Evolutionary conservation across 2,329 filamentous ascomycete genomes (phyloP), one percentile per base, ranked within the genome.

Genomic region (Hymenoscyphus albidus): DNA sequence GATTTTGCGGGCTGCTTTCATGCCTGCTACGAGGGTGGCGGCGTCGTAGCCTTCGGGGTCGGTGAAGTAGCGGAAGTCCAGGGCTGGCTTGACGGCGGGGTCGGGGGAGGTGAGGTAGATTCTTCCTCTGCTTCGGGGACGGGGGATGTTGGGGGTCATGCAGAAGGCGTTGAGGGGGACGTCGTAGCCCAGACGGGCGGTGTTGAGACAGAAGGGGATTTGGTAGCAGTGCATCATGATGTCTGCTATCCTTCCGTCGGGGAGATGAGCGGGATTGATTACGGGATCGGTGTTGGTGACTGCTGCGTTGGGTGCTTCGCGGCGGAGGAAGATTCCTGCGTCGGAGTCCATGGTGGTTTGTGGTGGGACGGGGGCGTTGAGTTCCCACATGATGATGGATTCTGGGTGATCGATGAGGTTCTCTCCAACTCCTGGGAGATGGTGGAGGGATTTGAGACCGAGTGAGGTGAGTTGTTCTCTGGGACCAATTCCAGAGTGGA

Each of bases 171-270:
- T 82, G 64, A 79, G 75, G 3, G 78, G 76, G 1, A 70, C 72
- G 35, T 74, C 72, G 74, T 88, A 96, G 70, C 92, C 92, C 12
- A 97, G 83, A 51, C 91, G 88, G 63, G 84, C 80, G 1, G 92
- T 97, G 83, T 96, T 96, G 71, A 93, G 86, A 68, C 88, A 91
- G 79, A 96, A 96, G 62, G 92, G 92, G 70, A 96, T 96, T 79
- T 96, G 93, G 81, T 96, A 96, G 84, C 92, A 96, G 81, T 96
- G 92, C 90, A 95, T 95, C 93, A 96, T 96, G 73, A 96, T 80
- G 74, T 97, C 93, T 68, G 90, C 90, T 63, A 91, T 88, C 67
- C 90, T 85, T 61, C 89, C 89, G 71, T 96, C 92, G 1, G 79
- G 76, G 51, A 84, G 74, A 5, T 75, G 77, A 18, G 70, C 66